Evolutionary conservation across 2,329 filamentous ascomycete genomes (phyloP).

Genomic region (Pseudogymnoascus pannorum): DNA sequence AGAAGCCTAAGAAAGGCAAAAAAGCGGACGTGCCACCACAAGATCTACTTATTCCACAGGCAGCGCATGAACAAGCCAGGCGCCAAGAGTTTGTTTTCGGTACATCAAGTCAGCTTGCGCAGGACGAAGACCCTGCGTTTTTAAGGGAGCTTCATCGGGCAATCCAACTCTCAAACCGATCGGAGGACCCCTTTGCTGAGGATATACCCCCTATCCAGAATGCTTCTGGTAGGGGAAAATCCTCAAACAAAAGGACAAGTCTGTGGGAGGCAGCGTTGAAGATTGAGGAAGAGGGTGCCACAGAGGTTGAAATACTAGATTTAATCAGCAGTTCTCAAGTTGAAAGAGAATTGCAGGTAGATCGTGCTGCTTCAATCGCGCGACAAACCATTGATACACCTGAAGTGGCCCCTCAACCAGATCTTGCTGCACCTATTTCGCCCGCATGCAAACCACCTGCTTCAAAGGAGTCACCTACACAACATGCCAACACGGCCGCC

Average conservation of each 20-base stretch:
- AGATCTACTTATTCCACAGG: slow-evolving; percentile 58
- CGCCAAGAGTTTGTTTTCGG: slow-evolving; percentile 77
- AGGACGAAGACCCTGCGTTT: slow-evolving; percentile 62
- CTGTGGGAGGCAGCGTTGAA: slow-evolving; percentile 68
- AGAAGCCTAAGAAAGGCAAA: slow-evolving; percentile 31
- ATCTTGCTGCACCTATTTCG: background rate
- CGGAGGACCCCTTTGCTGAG: slow-evolving; percentile 22
- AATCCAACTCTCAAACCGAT: slow-evolving; percentile 50
- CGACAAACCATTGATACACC: background rate
- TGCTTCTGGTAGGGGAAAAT: slow-evolving; percentile 9
- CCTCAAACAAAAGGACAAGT: slow-evolving; percentile 25
- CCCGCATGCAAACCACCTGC: background rate
- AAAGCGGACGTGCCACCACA: slow-evolving; percentile 33
- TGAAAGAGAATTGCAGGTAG: background rate
- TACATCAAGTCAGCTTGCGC: slow-evolving; percentile 73
- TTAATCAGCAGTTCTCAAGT: slow-evolving; percentile 34
- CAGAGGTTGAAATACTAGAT: slow-evolving; percentile 57
- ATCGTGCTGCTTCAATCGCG: background rate
- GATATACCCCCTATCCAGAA: background rate
- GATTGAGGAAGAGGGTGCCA: slow-evolving; percentile 55
- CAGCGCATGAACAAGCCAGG: slow-evolving; percentile 58
- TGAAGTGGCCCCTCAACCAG: background rate
- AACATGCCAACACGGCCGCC: background rate
- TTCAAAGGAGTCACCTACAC: background rate
- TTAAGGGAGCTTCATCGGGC: slow-evolving; percentile 56